These are phyloP conservation scores for Monosporozyma aquatica DNA, from an alignment of 805 yeast genomes.

Conservation along the genomic window DNA sequence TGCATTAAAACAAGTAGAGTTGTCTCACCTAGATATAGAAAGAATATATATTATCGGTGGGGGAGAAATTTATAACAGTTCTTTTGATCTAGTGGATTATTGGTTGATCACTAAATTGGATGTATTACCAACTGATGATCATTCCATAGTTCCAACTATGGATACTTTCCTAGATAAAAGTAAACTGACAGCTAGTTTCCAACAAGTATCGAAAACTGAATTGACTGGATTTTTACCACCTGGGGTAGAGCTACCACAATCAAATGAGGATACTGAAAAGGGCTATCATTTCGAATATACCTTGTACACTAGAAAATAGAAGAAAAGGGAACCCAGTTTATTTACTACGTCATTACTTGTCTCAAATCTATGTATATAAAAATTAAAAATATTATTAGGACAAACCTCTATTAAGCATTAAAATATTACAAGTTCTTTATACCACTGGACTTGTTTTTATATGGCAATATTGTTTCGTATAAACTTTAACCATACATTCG, in stretches of 20 bases:
- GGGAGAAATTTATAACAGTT: conserved; percentile 67
- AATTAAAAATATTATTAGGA: too few relatives aligned
- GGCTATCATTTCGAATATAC: conserved; percentile 52
- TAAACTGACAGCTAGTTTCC: conserved; percentile 10
- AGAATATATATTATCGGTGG: conserved; percentile 86
- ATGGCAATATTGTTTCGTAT: too few relatives aligned
- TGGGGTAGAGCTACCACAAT: conserved; percentile 27
- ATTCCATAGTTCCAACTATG: conserved; percentile 37
- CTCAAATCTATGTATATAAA: too few relatives aligned
- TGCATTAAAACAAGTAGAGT: conserved; percentile 32
- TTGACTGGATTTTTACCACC: conserved; percentile 33
- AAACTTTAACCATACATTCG: too few relatives aligned
- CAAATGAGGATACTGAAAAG: conserved; percentile 36
- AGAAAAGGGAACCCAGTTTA: too few relatives aligned
- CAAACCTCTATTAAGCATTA: too few relatives aligned
- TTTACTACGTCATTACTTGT: too few relatives aligned
- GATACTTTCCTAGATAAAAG: conserved; percentile 58
- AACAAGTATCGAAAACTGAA: conserved; percentile 20
- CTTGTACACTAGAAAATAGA: conserved; percentile 53
- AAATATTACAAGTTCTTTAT: too few relatives aligned
- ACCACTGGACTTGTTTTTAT: too few relatives aligned
- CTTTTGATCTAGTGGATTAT: conserved; percentile 40
- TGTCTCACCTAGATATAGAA: conserved; percentile 26
- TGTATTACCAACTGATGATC: conserved; percentile 16
- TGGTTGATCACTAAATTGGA: conserved; percentile 63